Evolutionary conservation across 73 alveolate genomes (phyloP).

Genomic region (Stentor roeselii): DNA sequence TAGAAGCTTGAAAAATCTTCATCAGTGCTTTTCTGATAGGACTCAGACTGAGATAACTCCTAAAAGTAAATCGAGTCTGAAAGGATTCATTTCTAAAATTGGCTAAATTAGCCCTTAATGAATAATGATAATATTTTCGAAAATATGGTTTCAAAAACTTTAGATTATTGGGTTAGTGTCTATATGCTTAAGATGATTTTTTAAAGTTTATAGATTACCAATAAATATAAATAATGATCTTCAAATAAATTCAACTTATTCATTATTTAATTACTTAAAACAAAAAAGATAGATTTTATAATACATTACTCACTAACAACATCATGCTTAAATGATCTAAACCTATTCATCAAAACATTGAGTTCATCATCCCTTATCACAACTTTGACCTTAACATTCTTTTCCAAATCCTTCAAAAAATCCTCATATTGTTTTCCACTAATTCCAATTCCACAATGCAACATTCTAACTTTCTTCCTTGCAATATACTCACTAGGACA

Average conservation of each 20-base stretch:
- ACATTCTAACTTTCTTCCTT: not conserved
- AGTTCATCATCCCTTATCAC: not conserved
- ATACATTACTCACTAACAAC: not conserved
- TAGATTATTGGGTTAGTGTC: not conserved
- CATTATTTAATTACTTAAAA: not conserved
- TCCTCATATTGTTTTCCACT: not conserved
- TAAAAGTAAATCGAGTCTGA: not conserved
- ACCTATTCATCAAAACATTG: not conserved
- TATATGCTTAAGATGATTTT: not conserved
- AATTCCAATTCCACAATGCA: not conserved
- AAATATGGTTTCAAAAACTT: too few species aligned
- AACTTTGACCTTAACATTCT: not conserved
- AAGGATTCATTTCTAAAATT: not conserved
- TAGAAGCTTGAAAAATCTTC: not conserved
- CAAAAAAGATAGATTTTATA: too few species aligned
- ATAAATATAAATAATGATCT: not conserved
- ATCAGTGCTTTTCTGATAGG: not conserved
- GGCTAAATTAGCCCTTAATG: not conserved
- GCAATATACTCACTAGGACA: not conserved
- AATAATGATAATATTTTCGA: too few species aligned
- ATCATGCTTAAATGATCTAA: not conserved
- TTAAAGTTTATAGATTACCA: not conserved
- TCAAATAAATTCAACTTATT: not conserved
- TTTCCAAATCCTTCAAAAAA: not conserved
- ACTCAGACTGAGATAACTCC: not conserved